Evolutionary conservation across 2,329 filamentous ascomycete genomes (phyloP).

Genomic region (Pyricularia pennisetigena): DNA sequence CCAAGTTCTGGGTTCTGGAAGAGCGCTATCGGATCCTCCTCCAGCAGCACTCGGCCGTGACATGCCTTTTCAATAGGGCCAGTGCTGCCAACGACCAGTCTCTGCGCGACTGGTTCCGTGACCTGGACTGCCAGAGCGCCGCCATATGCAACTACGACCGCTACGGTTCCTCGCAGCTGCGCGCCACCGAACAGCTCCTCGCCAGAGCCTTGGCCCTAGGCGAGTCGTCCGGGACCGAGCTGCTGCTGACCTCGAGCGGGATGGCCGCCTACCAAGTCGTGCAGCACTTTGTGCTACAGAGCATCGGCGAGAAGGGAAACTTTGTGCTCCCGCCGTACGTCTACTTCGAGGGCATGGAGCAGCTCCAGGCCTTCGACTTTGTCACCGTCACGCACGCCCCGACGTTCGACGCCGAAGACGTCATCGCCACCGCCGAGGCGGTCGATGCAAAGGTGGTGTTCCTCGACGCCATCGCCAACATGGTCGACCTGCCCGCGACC

Average conservation of each 20-base stretch:
- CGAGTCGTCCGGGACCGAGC: not conserved
- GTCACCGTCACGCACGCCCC: not conserved
- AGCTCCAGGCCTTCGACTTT: not conserved
- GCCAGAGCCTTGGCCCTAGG: not conserved
- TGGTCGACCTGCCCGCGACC: not conserved
- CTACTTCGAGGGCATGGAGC: slow-evolving; percentile 5
- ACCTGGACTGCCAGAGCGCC: not conserved
- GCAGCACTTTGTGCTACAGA: not conserved
- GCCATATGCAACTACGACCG: slow-evolving; percentile 4
- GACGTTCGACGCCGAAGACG: slow-evolving; percentile 1
- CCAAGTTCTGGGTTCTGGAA: not conserved
- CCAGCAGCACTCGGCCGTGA: not conserved
- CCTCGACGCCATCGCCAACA: slow-evolving; percentile 4
- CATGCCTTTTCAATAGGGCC: not conserved
- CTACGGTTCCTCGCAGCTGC: slow-evolving; percentile 1
- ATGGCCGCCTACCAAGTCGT: slow-evolving; percentile 2
- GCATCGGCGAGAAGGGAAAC: not conserved
- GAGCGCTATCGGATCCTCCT: not conserved
- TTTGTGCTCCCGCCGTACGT: slow-evolving; percentile 2
- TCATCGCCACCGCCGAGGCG: slow-evolving; percentile 4
- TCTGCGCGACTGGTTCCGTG: not conserved
- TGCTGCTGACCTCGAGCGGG: slow-evolving; percentile 17
- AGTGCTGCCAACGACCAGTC: slow-evolving; percentile 2
- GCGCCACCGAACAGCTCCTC: slow-evolving; percentile 1
- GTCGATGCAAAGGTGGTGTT: not conserved